Evolutionary conservation across 805 yeast species (phyloP).

Genomic region (Candida berthetii): DNA sequence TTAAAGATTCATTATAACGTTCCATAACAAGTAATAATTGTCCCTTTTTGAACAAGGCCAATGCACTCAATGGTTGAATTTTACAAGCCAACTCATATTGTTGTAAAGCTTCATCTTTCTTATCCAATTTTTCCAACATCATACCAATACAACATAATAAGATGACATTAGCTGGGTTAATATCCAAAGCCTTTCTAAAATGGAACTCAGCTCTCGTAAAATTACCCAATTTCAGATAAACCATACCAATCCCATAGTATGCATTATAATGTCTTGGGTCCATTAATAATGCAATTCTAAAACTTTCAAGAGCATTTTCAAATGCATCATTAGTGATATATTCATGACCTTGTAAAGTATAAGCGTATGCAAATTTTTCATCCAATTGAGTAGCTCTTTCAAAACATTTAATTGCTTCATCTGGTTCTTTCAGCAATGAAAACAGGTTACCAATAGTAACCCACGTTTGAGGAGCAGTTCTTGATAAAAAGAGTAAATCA

Average conservation of each 20-base stretch:
- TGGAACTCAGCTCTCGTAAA: constrained; percentile 78
- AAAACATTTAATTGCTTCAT: constrained; percentile 85
- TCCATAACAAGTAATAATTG: constrained; percentile 70
- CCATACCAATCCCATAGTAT: constrained; percentile 94
- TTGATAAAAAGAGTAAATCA: constrained; percentile 63
- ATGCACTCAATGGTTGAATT: constrained; percentile 78
- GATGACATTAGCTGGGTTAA: constrained; percentile 87
- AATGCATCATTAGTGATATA: constrained; percentile 81
- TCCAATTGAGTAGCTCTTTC: constrained; percentile 68
- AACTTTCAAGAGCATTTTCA: constrained; percentile 81
- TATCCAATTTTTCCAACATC: constrained; percentile 75
- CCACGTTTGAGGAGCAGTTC: constrained; percentile 82
- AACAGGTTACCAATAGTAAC: constrained; percentile 85
- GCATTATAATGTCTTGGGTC: constrained; percentile 91
- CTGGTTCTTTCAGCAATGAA: constrained; percentile 77
- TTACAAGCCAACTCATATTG: constrained; percentile 81
- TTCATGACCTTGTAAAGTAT: constrained; percentile 93
- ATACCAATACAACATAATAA: constrained; percentile 91
- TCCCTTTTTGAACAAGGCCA: constrained; percentile 86
- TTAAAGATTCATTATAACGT: constrained; percentile 64
- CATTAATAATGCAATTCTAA: constrained; percentile 67
- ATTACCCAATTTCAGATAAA: constrained; percentile 80
- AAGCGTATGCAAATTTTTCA: constrained; percentile 75
- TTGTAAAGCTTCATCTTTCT: constrained; percentile 63
- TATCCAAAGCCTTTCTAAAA: constrained; percentile 79